A percentile compares a stretch with the other conserved stretches of the same genome.
Evolutionary conservation across 1,284 basidiomycete genomes (phyloP).

Genomic region (Pseudozyma flocculosa): DNA sequence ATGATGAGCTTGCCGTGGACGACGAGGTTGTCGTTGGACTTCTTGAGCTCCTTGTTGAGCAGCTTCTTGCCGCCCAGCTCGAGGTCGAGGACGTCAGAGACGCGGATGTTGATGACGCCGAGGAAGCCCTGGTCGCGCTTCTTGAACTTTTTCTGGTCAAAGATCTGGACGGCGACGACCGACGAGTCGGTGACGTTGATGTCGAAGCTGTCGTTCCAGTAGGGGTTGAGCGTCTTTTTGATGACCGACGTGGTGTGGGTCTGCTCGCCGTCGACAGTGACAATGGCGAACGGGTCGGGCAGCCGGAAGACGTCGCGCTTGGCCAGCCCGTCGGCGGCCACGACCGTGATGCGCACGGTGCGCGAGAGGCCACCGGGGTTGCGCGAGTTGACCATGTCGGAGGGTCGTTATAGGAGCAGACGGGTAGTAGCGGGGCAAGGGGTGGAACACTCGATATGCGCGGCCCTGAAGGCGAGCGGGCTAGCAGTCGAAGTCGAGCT

Average conservation of each 20-base stretch:
- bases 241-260: conserved; percentile 76
- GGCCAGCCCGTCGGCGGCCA: conserved; percentile 54
- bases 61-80: conserved; percentile 83
- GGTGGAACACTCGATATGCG: too few species aligned
- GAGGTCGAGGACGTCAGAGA: conserved; percentile 84
- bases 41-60: conserved; percentile 56
- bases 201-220: conserved; percentile 58
- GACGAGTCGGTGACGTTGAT: conserved; percentile 81
- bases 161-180: conserved; percentile 88
- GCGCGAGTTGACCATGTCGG: conserved; percentile 49
- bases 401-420: too few species aligned
- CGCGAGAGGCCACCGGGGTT: conserved; percentile 41
- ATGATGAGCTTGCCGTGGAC: conserved; percentile 58
- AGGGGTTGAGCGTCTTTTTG: conserved; percentile 58
- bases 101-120: conserved; percentile 86
- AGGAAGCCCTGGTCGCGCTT: conserved; percentile 90
- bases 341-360: conserved; percentile 56
- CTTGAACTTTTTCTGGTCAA: conserved; percentile 96
- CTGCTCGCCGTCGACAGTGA: conserved; percentile 90
- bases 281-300: conserved; percentile 90
- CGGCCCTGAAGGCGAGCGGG: too few species aligned
- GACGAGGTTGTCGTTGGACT: conserved; percentile 57
- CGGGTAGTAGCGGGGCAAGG: too few species aligned
- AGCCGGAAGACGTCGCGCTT: conserved; percentile 65
- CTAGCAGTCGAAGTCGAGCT: too few species aligned